Percentiles rank a stretch among this genome's conserved stretches.
These are phyloP conservation scores for Castanospermum australe DNA, from an alignment of 306 rosid genomes.

Conservation along the genomic window DNA sequence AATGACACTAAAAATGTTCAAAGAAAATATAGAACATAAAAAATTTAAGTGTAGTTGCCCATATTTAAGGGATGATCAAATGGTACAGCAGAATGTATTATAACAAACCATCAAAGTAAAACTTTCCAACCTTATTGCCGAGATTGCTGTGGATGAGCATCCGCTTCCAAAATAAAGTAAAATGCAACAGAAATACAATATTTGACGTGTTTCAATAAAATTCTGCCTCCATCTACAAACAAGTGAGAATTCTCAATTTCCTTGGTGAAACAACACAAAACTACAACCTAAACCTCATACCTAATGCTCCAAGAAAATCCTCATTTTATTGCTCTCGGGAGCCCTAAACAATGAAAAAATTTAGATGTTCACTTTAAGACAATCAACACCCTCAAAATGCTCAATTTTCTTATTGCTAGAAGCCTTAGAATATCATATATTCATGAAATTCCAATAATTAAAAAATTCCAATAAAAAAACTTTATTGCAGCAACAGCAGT, in stretches of 20 bases:
- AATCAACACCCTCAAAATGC: not conserved
- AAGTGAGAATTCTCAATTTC: no score
- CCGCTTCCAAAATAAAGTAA: not conserved
- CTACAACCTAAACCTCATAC: not conserved
- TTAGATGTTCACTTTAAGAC: no score
- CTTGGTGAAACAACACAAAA: no score
- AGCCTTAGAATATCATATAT: no score
- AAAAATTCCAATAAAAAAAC: not conserved
- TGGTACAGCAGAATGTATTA: not conserved
- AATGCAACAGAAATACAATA: not conserved
- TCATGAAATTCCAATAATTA: no score
- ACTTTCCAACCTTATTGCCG: not conserved
- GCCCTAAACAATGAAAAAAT: not conserved
- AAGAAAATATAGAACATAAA: not conserved
- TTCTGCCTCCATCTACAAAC: no score
- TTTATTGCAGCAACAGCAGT: not conserved
- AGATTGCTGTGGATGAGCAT: not conserved
- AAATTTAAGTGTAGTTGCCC: conserved; percentile 2
- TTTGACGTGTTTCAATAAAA: not conserved
- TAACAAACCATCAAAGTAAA: not conserved
- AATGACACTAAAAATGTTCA: not conserved
- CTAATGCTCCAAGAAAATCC: not conserved
- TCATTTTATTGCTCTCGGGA: not conserved
- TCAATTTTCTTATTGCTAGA: not conserved
- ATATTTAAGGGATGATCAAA: conserved; percentile 8